phyloP scores from a whole-genome alignment of 257 asterid species.

The Solanum dulcamara region DNA sequence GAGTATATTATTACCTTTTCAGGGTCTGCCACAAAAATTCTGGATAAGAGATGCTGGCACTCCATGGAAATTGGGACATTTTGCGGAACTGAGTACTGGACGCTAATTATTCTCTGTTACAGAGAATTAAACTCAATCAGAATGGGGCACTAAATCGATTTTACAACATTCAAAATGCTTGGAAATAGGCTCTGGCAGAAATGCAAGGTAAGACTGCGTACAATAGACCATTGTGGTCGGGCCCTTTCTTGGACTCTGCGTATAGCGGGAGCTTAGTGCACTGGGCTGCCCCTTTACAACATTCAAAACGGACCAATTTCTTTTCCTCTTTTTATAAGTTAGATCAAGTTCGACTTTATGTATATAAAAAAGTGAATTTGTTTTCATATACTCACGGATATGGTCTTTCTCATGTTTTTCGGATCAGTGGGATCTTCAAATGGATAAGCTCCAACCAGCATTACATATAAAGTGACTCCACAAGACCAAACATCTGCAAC shows the following conservation, averaged over 20 bases:
- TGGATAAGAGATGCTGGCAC: slow-evolving; percentile 21
- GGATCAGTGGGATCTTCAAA: slow-evolving; percentile 28
- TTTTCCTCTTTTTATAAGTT: neutral
- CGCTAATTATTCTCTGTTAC: slow-evolving; percentile 24
- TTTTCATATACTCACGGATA: slow-evolving; percentile 12
- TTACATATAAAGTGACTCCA: slow-evolving; percentile 28
- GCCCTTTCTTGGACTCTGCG: too few species aligned
- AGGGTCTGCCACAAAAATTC: slow-evolving; percentile 19
- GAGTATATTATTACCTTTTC: slow-evolving; percentile 13
- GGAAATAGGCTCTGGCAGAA: too few species aligned
- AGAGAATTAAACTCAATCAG: neutral
- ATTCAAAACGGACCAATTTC: neutral
- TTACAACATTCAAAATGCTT: neutral
- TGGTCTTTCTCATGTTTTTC: slow-evolving; percentile 14
- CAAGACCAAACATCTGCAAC: slow-evolving; percentile 40
- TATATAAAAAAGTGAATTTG: neutral
- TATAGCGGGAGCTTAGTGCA: too few species aligned
- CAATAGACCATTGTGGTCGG: too few species aligned
- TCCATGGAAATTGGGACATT: slow-evolving; percentile 11
- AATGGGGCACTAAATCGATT: neutral
- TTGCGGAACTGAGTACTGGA: slow-evolving; percentile 21
- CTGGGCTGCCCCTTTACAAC: too few species aligned
- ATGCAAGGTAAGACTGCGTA: too few species aligned
- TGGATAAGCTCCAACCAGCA: slow-evolving; percentile 30
- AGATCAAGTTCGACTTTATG: neutral